Evolutionary conservation across 148 eudicot genomes (phyloP), one percentile per base, ranked within the genome.

Genomic region (Tetragonia tetragonoides): DNA sequence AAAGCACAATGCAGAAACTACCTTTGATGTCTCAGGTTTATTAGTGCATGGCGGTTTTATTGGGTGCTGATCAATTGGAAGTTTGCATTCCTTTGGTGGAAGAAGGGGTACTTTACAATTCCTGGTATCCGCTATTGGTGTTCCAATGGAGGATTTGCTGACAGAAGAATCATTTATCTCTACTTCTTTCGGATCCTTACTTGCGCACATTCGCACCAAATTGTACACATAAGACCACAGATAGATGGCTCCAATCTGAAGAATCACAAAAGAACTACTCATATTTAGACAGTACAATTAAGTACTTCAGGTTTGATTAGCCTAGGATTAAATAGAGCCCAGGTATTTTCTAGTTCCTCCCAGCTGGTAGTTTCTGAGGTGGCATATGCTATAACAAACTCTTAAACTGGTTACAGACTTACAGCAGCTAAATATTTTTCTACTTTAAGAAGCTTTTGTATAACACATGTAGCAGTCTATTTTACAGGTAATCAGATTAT

Each of bases 181-280:
- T 46, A 70, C 85, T 81, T 81, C 86, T 72, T 42, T 87, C 47
- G 80, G 74, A 63, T 77, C 75, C 49, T 66, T 73, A 81, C 46
- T 83, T 24, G 82, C 65, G 34, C 81, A 85, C 34, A 89, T 64
- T 44, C 97, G 87, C 40, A 94, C 86, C 64, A 94, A 87, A 66
- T 94, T 94, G 79, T 90, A 93, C 8, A 90, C 91, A 56, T 88
- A 94, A 6, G 91, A 81, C 98, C 98, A 94, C 46, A 94, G 76
- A 84, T 69, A 90, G 40, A 94, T 82, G 72, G 98, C 97, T 72
- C 98, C 97, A 28, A 91, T 79, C 98, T 94, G 90, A 75, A 78
- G 60, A 78, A 62, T 34, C 61, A 61, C 17, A 18, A 46, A 70
- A 37, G 8, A 40, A 53, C 64, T n/a, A 66, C n/a, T n/a, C n/a